Conservation (phyloP, 129 eudicot species). For the Flaveria trinervia region DNA sequence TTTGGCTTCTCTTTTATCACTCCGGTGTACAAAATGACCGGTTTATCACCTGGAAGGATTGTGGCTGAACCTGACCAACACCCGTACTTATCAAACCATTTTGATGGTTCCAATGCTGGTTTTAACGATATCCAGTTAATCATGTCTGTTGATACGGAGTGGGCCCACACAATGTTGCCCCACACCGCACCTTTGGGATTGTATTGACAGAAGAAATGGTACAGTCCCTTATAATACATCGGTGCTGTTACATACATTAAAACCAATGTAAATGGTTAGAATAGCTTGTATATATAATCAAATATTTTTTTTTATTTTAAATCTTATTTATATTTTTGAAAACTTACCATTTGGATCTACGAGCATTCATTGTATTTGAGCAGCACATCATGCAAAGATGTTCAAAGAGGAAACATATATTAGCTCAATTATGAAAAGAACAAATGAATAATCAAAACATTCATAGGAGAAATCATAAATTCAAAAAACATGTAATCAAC, state of each 20-base stretch:
- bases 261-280: not conserved
- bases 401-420: constrained; percentile 1
- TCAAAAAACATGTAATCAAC: not conserved
- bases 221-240: constrained; percentile 71
- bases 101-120: constrained; percentile 58
- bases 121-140: constrained; percentile 64
- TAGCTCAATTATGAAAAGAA: constrained; percentile 3
- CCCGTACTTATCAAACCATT: constrained; percentile 68
- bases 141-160: constrained; percentile 71
- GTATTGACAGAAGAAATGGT: constrained; percentile 79
- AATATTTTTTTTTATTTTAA: not conserved
- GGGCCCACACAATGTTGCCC: constrained; percentile 92
- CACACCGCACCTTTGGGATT: constrained; percentile 70
- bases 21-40: constrained; percentile 77
- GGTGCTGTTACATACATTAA: constrained; percentile 52
- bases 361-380: constrained; percentile 3
- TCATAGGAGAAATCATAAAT: not conserved
- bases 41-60: constrained; percentile 60
- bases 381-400: constrained; percentile 15
- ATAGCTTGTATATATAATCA: not conserved
- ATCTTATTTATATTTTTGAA: not conserved
- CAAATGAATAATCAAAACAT: not conserved
- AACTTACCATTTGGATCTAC: constrained; percentile 69
- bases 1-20: constrained; percentile 30
- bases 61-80: constrained; percentile 90